phyloP scores from a whole-genome alignment of 257 asterid species.

The Vinca minor region DNA sequence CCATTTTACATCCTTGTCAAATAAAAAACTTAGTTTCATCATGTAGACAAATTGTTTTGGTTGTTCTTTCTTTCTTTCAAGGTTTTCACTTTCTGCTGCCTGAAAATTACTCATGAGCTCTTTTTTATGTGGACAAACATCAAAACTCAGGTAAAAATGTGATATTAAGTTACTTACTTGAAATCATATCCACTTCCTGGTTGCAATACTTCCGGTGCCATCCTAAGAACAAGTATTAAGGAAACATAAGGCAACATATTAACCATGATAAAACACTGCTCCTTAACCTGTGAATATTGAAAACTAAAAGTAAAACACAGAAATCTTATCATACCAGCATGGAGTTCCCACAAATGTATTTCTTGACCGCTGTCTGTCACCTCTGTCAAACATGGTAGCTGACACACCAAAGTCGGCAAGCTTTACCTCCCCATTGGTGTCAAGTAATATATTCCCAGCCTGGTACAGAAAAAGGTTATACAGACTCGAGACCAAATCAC shows the following conservation, averaged over 20 bases:
- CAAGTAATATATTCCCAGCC: constrained; percentile 97
- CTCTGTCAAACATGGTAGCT: constrained; percentile 90
- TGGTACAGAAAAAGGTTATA: constrained; percentile 27
- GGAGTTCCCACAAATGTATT: constrained; percentile 99
- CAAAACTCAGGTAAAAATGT: background rate
- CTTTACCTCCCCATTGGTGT: constrained; percentile 78
- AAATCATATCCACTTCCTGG: constrained; percentile 98
- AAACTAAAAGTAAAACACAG: constrained; percentile 8
- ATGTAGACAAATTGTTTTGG: background rate
- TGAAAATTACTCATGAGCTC: background rate
- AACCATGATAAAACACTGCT: constrained; percentile 3
- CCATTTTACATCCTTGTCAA: background rate
- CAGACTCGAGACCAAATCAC: constrained; percentile 9
- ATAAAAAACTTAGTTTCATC: background rate
- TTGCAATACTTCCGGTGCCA: constrained; percentile 99
- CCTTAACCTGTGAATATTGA: background rate
- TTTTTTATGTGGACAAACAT: background rate
- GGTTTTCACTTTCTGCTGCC: background rate
- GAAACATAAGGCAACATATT: constrained; percentile 14
- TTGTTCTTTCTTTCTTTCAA: background rate
- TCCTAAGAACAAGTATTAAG: constrained; percentile 44
- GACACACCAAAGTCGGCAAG: constrained; percentile 99
- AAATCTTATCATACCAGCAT: constrained; percentile 60
- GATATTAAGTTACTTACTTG: constrained; percentile 48
- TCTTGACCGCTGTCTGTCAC: constrained; percentile 95